phyloP scores from a whole-genome alignment of 2,329 filamentous ascomycete species.

The Fusarium transvaalense region DNA sequence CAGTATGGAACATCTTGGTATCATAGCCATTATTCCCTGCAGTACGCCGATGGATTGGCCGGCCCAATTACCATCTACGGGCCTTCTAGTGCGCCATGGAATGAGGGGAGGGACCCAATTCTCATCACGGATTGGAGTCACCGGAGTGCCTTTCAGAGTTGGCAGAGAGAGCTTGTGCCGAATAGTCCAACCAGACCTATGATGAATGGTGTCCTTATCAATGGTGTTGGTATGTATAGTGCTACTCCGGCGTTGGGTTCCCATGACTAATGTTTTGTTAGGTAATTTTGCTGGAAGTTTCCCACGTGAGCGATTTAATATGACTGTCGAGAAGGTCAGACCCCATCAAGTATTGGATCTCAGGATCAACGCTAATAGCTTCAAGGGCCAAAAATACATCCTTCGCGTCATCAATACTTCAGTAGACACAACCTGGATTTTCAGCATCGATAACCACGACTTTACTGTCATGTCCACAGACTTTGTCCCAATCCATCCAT shows the following conservation, averaged over 20 bases:
- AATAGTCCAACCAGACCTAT: conserved; percentile 6
- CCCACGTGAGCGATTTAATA: conserved; percentile 16
- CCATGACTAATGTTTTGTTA: rapidly evolving
- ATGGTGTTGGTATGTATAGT: conserved; percentile 4
- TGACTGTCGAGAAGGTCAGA: conserved; percentile 2
- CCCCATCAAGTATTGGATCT: rapidly evolving
- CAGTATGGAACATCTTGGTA: conserved; percentile 47
- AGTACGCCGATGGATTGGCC: conserved; percentile 43
- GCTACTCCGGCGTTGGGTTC: rapidly evolving
- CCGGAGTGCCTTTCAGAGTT: conserved; percentile 10
- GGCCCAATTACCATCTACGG: conserved; percentile 36
- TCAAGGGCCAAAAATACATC: conserved; percentile 13
- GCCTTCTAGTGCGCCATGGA: conserved; percentile 10
- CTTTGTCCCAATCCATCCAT: conserved; percentile 40
- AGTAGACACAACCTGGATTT: conserved; percentile 39
- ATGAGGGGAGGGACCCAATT: conserved; percentile 15
- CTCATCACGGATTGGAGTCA: conserved; percentile 21
- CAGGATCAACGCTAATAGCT: background rate
- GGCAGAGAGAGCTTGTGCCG: conserved; percentile 16
- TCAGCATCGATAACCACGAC: conserved; percentile 44
- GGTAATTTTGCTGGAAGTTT: conserved; percentile 20
- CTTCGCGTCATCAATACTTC: conserved; percentile 44
- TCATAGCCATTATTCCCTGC: conserved; percentile 43
- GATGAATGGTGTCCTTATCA: conserved; percentile 25
- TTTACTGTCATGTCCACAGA: conserved; percentile 35